Evolutionary conservation across 306 rosid species (phyloP).

Genomic region (Chamaecrista fasciculata): DNA sequence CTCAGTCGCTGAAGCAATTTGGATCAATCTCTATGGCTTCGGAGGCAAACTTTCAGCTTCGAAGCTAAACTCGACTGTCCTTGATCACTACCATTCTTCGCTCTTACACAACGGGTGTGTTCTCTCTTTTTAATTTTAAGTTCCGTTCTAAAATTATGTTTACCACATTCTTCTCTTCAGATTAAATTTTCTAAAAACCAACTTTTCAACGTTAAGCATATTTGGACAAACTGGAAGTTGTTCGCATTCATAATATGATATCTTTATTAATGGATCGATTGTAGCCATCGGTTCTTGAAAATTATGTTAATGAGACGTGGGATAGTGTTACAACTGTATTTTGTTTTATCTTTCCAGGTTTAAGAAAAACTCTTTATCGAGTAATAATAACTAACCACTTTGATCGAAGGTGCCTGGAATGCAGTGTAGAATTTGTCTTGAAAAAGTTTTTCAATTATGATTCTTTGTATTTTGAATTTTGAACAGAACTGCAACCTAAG

Average conservation of each 20-base stretch:
- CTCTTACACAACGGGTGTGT: conserved; percentile 48
- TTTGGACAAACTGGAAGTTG: not conserved
- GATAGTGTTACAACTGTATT: not conserved
- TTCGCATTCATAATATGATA: not conserved
- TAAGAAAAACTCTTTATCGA: not conserved
- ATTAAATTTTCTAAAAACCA: not conserved
- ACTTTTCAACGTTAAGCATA: not conserved
- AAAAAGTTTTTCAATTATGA: not conserved
- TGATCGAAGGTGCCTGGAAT: not conserved
- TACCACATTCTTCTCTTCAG: not conserved
- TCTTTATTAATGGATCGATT: not conserved
- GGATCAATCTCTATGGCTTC: conserved; percentile 10
- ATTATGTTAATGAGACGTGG: not conserved
- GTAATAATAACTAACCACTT: not conserved
- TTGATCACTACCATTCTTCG: conserved; percentile 28
- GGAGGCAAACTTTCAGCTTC: conserved; percentile 1
- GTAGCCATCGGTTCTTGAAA: not conserved
- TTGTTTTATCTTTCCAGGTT: not conserved
- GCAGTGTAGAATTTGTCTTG: not conserved
- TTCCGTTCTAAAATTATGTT: not conserved
- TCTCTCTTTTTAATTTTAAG: not conserved
- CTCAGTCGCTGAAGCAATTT: conserved; percentile 15
- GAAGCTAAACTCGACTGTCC: not conserved
- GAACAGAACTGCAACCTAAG: conserved; percentile 52
- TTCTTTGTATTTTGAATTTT: not conserved